Conservation (phyloP, 768 basidiomycete species). For the Strobilomyces confusus region DNA sequence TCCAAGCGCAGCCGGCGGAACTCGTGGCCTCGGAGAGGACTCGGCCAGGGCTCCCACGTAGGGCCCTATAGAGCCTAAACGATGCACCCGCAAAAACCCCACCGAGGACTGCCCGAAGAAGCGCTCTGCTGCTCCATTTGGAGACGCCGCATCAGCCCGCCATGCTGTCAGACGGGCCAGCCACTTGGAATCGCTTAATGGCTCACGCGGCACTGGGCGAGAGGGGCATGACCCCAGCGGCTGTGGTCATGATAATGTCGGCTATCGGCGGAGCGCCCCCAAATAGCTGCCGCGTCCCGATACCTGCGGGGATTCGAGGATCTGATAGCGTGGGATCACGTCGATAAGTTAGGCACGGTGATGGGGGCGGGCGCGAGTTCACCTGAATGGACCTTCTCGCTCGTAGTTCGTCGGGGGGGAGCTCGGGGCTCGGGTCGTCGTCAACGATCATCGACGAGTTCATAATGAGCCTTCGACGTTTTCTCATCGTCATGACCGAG, state of each 20-base stretch:
- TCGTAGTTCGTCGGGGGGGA: background rate
- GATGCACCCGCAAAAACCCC: background rate
- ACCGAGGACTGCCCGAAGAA: background rate
- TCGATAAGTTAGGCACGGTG: constrained; percentile 20
- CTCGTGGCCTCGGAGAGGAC: too few species aligned
- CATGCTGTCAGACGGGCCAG: background rate
- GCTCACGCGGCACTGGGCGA: background rate
- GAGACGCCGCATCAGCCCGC: background rate
- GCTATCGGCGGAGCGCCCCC: constrained; percentile 8
- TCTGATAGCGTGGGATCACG: constrained; percentile 8
- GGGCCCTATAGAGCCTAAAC: constrained; percentile 11
- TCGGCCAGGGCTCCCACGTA: background rate
- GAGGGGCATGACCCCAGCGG: background rate
- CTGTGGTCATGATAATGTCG: background rate
- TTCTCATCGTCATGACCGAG: constrained; percentile 2
- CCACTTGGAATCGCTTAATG: constrained; percentile 1
- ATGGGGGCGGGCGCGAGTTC: background rate
- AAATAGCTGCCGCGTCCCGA: too few species aligned
- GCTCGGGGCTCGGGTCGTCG: constrained; percentile 9
- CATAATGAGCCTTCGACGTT: background rate
- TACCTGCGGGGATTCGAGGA: background rate
- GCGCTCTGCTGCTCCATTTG: background rate
- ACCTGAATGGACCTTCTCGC: background rate
- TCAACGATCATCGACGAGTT: background rate
- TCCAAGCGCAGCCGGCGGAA: constrained; percentile 3